Base-by-base conservation (phyloP, 495 filamentous ascomycete species). In the Podospora anserina region DNA sequence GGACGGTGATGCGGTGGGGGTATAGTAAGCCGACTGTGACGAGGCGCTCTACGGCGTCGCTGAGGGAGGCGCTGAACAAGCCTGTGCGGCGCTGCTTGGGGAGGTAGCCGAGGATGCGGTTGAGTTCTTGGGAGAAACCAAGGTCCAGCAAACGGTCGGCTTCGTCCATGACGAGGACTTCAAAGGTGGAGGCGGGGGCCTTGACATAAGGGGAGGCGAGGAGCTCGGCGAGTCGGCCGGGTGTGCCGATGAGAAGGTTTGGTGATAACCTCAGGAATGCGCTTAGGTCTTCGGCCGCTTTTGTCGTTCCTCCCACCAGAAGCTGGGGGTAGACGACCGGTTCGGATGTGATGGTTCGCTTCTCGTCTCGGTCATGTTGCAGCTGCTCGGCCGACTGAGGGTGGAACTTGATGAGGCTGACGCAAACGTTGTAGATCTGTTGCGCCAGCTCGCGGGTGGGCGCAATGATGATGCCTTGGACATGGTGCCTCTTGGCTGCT, bases 21-120 rank as follows among this genome's bases (percentile, higher is more conserved):
- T 99, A 97, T 39, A 95, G 86, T 62, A 99, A 81, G 18, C 96
- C 95, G 7, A 97, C 92, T 49, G 92, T 85, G n/a, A 99, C 90
- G 44, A 98, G 90, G 72, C 96, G 88, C 68, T 93, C 91, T 3
- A 98, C 82, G 0, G 95, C 95, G 72, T 99, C 96, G 72, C 88
- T 92, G 13, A 99, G 89, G 72, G 89, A 93, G 18, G 95, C 95
- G 75, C 91, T 95, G 83, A 98, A 99, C 9, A 99, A 81, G 0
- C 95, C 95, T 0, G 96, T 99, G 18, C 95, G 85, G 49, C 95
- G 83, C 75, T 99, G 96, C 74, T 98, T 99, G 2, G 95, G 96
- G 15, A 99, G 81, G 11, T 90, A 86, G 13, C 87, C 84, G 34
- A 98, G 80, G 64, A 99, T 99, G 61, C 87, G 90, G 63, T 92